Evolutionary conservation across 2,329 filamentous ascomycete species (phyloP), one percentile per base, ranked within the genome.

Genomic region (Didymella segeticola): DNA sequence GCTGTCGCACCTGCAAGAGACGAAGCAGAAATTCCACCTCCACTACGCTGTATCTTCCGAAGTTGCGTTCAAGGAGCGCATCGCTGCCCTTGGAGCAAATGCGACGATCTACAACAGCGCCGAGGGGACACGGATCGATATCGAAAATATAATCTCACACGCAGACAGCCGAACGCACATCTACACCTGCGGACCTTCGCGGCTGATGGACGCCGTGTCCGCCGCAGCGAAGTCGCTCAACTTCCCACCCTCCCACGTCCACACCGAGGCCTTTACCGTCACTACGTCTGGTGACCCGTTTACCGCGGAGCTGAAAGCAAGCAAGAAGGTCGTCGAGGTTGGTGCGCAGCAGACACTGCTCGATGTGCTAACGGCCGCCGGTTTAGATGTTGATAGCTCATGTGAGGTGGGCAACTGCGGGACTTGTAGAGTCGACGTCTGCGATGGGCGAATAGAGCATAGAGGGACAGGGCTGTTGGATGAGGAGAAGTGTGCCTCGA

Each of bases 231-330:
- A 73, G 8, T 69, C 69, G 7, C 72, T 74, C 8, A 75, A 78
- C 0, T 73, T 88, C 0, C 68, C 76, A 0, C 74, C 79, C 2
- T 74, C 78, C 0, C 83, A 85, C 33, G 75, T 87, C 1, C 85
- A 88, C 66, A 84, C 81, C 53, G 86, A 89, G 67, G 80, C 82
- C 0, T 89, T 88, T 56, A 73, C 75, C 1, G 80, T 82, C 1
- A 78, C 81, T 17, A 74, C 78, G 0, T 77, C 78, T 0, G 85
- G 86, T 0, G 83, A 87, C 60, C 81, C 84, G 0, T 89, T 88
- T 57, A 81, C 83, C 33, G 85, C 77, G 0, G 78, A 83, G 39
- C 76, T 88, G 0, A 68, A 70, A 6, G 80, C 82, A 47, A 63
- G 67, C 31, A 53, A 67, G 39, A 78, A 72, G 58, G 69, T 73